Evolutionary conservation across 2,329 filamentous ascomycete species (phyloP), one percentile per base, ranked within the genome.

Genomic region (Calycina herbarum): DNA sequence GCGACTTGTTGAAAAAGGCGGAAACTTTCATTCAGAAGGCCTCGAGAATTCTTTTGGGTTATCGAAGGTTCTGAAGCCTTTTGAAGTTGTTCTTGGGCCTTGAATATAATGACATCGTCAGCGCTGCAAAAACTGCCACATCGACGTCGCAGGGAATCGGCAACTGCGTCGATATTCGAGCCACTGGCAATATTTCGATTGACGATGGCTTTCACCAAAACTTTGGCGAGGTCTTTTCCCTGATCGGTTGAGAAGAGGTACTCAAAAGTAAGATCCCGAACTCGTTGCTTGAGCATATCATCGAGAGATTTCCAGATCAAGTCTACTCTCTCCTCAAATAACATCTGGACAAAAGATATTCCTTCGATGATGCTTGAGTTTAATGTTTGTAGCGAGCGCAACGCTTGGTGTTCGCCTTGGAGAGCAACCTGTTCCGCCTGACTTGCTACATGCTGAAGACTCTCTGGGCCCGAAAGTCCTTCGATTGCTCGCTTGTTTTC

Each of bases 81-180:
- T 82, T 97, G 96, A 62, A 98, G 82, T 73, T 94, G 91, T 78
- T 99, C 95, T 76, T 98, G 94, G 0, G 95, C 95, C 79, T 97
- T 98, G 87, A 99, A 99, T 71, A 97, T 94, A 69, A 98, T 89
- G 1, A 98, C 95, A 79, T 99, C 95, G 70, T 99, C 94, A 0
- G 94, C 89, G 74, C 94, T 97, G 78, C 95, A 99, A 84, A 99
- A 99, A 78, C 91, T 97, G 68, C 95, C 96, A 72, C 95, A 99
- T 72, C 94, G 87, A 72, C 95, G 86, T 58, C 95, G 87, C 60
- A 99, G 81, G n/a, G 94, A 93, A 78, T 99, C 95, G 0, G 95
- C 94, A 29, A 99, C 93, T 0, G 94, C 97, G 79, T 99, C 96
- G 24, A 99, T 94, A 69, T 98, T 99, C 4, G 94, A 94, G 10